A percentile compares a stretch with the other conserved stretches of the same genome.
These are phyloP conservation scores for Ilex aquifolium DNA, from an alignment of 257 asterid species.

Conservation along the genomic window DNA sequence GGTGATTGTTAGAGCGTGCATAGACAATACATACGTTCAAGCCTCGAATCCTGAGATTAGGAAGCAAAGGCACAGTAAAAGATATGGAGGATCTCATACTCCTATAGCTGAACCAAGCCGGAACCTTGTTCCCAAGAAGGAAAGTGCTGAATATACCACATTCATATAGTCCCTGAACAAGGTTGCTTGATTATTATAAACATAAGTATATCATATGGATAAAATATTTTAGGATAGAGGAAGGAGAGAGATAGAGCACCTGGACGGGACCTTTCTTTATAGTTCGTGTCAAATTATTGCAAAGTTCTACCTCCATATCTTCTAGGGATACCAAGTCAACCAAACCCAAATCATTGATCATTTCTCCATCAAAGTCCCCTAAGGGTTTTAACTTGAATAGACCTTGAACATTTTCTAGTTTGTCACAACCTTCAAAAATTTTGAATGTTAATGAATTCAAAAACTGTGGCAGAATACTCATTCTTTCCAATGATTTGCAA, in stretches of 20 bases:
- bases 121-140: slow-evolving; percentile 1
- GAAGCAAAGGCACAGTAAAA: slow-evolving; percentile 3
- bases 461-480: slow-evolving; percentile 4
- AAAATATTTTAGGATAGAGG: not conserved
- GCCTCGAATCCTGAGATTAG: not conserved
- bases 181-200: not conserved
- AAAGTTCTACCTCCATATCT: slow-evolving; percentile 6
- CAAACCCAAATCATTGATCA: slow-evolving; percentile 5
- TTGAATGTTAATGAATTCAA: slow-evolving; percentile 1
- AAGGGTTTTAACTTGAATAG: not conserved
- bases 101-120: not conserved
- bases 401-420: not conserved
- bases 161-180: slow-evolving; percentile 7
- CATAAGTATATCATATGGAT: not conserved
- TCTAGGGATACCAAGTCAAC: slow-evolving; percentile 1
- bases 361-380: not conserved
- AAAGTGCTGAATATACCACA: slow-evolving; percentile 13
- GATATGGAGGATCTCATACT: not conserved
- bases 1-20: not conserved
- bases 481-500: slow-evolving; percentile 8
- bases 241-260: not conserved
- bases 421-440: not conserved
- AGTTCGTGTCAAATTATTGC: slow-evolving; percentile 1
- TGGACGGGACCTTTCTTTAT: slow-evolving; percentile 8
- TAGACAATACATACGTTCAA: slow-evolving; percentile 6